phyloP scores from a whole-genome alignment of 2,329 filamentous ascomycete species.

The Neospermospora avenae region DNA sequence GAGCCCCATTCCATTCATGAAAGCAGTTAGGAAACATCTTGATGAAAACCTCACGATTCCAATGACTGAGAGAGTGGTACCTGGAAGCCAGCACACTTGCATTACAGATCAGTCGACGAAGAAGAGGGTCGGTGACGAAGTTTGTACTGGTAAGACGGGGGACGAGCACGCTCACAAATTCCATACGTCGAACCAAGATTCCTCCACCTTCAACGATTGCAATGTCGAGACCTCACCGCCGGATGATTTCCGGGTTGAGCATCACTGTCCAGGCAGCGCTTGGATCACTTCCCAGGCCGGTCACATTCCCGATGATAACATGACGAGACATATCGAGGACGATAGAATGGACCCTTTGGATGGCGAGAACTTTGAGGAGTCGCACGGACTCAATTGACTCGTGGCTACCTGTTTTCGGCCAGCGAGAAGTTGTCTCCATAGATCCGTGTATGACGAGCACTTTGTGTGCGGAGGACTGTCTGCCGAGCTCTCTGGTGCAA shows the following conservation, averaged over 20 bases:
- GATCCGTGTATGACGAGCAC: not conserved
- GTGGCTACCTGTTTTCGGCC: too few relatives aligned
- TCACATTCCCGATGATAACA: not conserved
- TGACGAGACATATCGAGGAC: not conserved
- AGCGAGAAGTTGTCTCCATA: not conserved
- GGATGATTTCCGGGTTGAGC: not conserved
- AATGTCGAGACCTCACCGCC: not conserved
- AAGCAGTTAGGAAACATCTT: not conserved
- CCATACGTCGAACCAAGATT: not conserved
- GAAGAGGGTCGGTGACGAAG: not conserved
- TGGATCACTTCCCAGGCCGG: not conserved
- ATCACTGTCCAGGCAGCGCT: not conserved
- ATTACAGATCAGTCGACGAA: not conserved
- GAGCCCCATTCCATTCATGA: not conserved
- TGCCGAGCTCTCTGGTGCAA: not conserved
- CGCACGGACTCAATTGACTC: not conserved
- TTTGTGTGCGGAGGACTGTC: not conserved
- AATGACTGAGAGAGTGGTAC: not conserved
- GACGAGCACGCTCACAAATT: not conserved
- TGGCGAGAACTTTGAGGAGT: not conserved
- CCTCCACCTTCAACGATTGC: not conserved
- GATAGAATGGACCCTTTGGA: not conserved
- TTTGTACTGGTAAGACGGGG: not conserved
- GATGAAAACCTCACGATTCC: not conserved
- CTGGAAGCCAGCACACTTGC: not conserved